phyloP scores from a whole-genome alignment of 352 stramenopile species.

The Phytopythium boreale region DNA sequence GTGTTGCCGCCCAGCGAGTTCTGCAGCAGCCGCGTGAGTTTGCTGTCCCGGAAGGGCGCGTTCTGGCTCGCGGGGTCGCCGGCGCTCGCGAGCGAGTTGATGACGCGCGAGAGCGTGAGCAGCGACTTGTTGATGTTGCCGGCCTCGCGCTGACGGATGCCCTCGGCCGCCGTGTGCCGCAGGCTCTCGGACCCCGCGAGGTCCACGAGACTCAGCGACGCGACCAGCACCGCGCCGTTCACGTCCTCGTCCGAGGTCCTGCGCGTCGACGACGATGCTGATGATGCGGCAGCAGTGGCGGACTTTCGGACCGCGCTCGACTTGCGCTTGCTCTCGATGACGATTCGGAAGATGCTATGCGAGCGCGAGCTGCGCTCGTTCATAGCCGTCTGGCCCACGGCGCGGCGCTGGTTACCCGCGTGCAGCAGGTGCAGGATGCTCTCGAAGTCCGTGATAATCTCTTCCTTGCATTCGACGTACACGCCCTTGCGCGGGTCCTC shows the following conservation, averaged over 20 bases:
- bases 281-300: not conserved
- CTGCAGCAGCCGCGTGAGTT: slow-evolving; percentile 91
- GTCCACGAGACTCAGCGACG: slow-evolving; percentile 96
- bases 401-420: slow-evolving; percentile 64
- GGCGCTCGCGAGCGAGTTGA: slow-evolving; percentile 70
- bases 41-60: slow-evolving; percentile 87
- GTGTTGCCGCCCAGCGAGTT: slow-evolving; percentile 91
- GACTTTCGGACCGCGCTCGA: not conserved
- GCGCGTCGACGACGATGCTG: slow-evolving; percentile 12
- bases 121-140: slow-evolving; percentile 97
- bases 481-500: slow-evolving; percentile 95
- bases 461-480: slow-evolving; percentile 95
- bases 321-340: slow-evolving; percentile 83
- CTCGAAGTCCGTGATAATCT: slow-evolving; percentile 87
- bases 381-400: slow-evolving; percentile 72
- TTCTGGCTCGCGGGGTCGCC: slow-evolving; percentile 26
- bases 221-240: slow-evolving; percentile 88
- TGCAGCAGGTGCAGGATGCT: slow-evolving; percentile 58
- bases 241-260: slow-evolving; percentile 66
- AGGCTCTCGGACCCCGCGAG: slow-evolving; percentile 97
- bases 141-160: slow-evolving; percentile 93
- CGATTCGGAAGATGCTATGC: slow-evolving; percentile 81
- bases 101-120: slow-evolving; percentile 94
- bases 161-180: slow-evolving; percentile 93
- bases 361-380: slow-evolving; percentile 80